phyloP scores from a whole-genome alignment of 2,329 filamentous ascomycete species.

The Exophiala dermatitidis region DNA sequence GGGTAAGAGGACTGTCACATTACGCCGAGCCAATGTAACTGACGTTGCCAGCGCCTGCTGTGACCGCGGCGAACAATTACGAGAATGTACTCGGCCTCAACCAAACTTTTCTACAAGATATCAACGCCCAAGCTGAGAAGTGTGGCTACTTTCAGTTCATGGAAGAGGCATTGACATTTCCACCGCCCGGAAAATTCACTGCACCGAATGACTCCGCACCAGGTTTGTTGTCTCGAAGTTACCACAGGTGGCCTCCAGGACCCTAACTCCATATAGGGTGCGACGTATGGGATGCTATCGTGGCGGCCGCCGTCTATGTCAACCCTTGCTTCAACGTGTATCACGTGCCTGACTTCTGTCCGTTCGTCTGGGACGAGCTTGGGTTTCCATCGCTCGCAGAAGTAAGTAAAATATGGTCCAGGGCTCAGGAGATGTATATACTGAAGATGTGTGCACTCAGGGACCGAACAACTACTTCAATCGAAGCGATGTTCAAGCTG shows the following conservation, averaged over 20 bases:
- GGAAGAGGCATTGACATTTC: conserved; percentile 55
- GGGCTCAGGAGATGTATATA: too few relatives aligned
- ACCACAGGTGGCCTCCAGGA: background rate
- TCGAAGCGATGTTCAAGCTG: conserved; percentile 45
- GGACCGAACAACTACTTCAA: conserved; percentile 55
- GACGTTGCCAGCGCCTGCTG: conserved; percentile 29
- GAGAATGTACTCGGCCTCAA: conserved; percentile 23
- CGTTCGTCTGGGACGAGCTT: conserved; percentile 60
- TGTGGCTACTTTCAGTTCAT: conserved; percentile 45
- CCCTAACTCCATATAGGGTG: conserved; percentile 41
- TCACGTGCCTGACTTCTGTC: conserved; percentile 66
- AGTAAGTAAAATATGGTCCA: conserved; percentile 30
- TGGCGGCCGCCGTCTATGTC: conserved; percentile 45
- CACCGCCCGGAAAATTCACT: conserved; percentile 36
- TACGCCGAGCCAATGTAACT: background rate
- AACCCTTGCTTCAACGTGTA: conserved; percentile 81
- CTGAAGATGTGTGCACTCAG: conserved; percentile 21
- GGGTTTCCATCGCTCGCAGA: conserved; percentile 47
- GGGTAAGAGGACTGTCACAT: conserved; percentile 1
- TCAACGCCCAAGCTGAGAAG: conserved; percentile 36
- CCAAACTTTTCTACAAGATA: conserved; percentile 28
- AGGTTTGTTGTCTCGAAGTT: conserved; percentile 1
- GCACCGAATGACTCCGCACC: conserved; percentile 10
- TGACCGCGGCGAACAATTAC: conserved; percentile 37
- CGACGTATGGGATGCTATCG: conserved; percentile 51